Evolutionary conservation across 2,329 filamentous ascomycete species (phyloP).

Genomic region (Talaromyces sp.): DNA sequence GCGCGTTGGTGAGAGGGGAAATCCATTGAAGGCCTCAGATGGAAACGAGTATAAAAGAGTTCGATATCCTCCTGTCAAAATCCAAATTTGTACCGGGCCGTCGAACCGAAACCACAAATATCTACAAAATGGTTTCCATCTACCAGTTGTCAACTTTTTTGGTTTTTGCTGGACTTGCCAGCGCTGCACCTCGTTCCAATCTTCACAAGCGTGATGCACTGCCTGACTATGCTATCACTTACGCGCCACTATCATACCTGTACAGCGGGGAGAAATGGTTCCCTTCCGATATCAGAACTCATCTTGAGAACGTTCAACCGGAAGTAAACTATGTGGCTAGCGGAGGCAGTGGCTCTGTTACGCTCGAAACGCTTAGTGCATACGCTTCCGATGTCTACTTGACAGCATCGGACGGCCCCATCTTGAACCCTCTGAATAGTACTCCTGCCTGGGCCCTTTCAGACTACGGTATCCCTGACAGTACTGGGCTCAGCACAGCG

Average conservation of each 20-base stretch:
- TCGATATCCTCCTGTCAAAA: background rate
- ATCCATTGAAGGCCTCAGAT: background rate
- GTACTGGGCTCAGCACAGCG: background rate
- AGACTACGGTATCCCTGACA: slow-evolving; percentile 5
- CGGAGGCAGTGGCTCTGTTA: background rate
- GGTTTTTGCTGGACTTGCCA: background rate
- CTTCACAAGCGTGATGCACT: background rate
- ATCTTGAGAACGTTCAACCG: slow-evolving; percentile 4
- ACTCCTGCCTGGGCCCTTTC: slow-evolving; percentile 8
- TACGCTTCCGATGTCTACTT: background rate
- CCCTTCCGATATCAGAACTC: slow-evolving; percentile 9
- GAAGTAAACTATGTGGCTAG: background rate
- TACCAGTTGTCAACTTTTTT: background rate
- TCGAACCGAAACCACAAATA: background rate
- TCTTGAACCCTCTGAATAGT: slow-evolving; percentile 3
- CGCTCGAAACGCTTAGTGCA: background rate
- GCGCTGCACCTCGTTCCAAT: background rate
- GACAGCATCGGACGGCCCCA: slow-evolving; percentile 3
- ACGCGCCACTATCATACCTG: slow-evolving; percentile 9
- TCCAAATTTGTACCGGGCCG: background rate
- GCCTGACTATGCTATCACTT: slow-evolving; percentile 2
- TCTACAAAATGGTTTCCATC: background rate
- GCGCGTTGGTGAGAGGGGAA: background rate
- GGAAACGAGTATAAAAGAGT: background rate
- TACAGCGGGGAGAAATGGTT: slow-evolving; percentile 13